Evolutionary conservation across 2,329 filamentous ascomycete species (phyloP).

Genomic region (Epichloe uncinata): DNA sequence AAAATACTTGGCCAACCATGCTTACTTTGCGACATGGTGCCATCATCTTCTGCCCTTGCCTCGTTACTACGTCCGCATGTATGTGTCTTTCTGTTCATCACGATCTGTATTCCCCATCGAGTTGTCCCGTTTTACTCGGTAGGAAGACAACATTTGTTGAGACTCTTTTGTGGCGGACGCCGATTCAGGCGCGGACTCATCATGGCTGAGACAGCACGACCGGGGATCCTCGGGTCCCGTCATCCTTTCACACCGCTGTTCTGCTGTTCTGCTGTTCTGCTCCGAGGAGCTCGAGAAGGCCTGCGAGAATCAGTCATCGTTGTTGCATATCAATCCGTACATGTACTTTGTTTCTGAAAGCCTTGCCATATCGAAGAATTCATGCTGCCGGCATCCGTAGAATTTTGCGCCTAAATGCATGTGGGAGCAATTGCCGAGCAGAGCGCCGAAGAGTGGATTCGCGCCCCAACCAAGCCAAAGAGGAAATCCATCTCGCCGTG

Average conservation of each 20-base stretch:
- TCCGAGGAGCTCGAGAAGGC: background rate
- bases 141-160: background rate
- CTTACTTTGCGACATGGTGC: background rate
- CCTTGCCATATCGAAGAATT: background rate
- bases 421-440: too few relatives aligned
- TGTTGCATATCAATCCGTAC: too few relatives aligned
- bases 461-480: background rate
- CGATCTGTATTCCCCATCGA: background rate
- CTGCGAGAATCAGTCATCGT: background rate
- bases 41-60: background rate
- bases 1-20: background rate
- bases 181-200: background rate
- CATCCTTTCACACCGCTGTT: slow-evolving; percentile 5
- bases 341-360: background rate
- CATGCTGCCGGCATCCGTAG: too few relatives aligned
- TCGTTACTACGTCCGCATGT: background rate
- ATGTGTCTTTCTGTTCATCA: background rate
- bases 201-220: slow-evolving; percentile 6
- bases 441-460: too few relatives aligned
- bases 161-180: background rate
- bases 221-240: background rate
- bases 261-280: slow-evolving; percentile 1
- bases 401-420: too few relatives aligned
- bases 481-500: background rate
- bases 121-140: too few relatives aligned